Evolutionary conservation across 257 asterid genomes (phyloP).

Genomic region (Petunia axillaris): DNA sequence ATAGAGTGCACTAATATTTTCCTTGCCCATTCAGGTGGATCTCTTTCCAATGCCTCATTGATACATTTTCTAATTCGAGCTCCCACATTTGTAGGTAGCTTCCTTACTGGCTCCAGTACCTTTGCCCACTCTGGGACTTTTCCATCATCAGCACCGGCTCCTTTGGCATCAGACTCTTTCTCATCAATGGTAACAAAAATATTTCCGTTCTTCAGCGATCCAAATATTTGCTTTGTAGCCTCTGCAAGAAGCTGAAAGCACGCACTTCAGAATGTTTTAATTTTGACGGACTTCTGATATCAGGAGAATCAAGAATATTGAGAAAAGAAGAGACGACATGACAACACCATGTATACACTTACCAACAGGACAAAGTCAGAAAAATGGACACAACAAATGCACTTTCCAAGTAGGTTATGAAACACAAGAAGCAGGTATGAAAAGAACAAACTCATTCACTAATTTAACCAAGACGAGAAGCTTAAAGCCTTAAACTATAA

Average conservation of each 20-base stretch:
- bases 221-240: constrained; percentile 76
- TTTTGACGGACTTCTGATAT: not conserved
- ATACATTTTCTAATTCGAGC: constrained; percentile 84
- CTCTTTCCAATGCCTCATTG: constrained; percentile 71
- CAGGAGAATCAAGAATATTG: constrained; percentile 3
- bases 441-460: constrained; percentile 5
- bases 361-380: not conserved
- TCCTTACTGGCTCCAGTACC: constrained; percentile 91
- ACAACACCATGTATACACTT: not conserved
- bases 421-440: constrained; percentile 14
- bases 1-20: constrained; percentile 76
- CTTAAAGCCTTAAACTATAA: not conserved
- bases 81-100: constrained; percentile 97
- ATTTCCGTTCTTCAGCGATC: constrained; percentile 57
- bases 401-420: constrained; percentile 10
- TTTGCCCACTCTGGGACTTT: constrained; percentile 88
- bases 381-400: constrained; percentile 4
- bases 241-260: constrained; percentile 86
- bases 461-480: not conserved
- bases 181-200: constrained; percentile 51
- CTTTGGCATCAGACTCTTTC: constrained; percentile 49
- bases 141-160: constrained; percentile 44
- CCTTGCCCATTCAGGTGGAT: constrained; percentile 95
- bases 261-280: constrained; percentile 28
- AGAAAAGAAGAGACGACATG: constrained; percentile 9